Conservation (phyloP, 1,139 yeast genomes). For the Geotrichum cucujoidarum region DNA sequence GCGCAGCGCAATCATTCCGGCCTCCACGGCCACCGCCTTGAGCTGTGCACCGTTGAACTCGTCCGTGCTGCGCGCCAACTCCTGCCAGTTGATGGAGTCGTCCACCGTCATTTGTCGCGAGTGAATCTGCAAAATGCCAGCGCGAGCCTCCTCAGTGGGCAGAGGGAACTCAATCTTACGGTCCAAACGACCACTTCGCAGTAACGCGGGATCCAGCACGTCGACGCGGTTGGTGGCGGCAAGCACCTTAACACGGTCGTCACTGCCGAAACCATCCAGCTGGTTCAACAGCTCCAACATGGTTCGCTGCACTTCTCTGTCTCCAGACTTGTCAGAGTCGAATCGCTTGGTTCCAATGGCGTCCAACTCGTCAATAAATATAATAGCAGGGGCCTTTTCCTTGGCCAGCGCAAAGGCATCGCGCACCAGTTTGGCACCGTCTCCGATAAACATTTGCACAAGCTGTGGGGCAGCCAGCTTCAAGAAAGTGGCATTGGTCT, state of each 20-base stretch:
- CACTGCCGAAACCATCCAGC: slow-evolving; percentile 95
- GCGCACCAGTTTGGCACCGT: slow-evolving; percentile 92
- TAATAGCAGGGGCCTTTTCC: slow-evolving; percentile 96
- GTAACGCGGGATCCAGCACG: slow-evolving; percentile 92
- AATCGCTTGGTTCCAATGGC: slow-evolving; percentile 98
- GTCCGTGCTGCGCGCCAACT: slow-evolving; percentile 85
- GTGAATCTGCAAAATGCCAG: slow-evolving; percentile 89
- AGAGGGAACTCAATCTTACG: slow-evolving; percentile 94
- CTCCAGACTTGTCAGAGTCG: slow-evolving; percentile 95
- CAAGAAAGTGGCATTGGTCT: slow-evolving; percentile 91
- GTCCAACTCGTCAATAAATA: slow-evolving; percentile 97
- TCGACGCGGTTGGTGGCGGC: slow-evolving; percentile 99
- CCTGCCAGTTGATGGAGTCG: slow-evolving; percentile 86
- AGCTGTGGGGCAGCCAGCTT: slow-evolving; percentile 96
- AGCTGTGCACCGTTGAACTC: slow-evolving; percentile 98
- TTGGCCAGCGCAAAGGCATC: slow-evolving; percentile 96
- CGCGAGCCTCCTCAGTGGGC: slow-evolving; percentile 84
- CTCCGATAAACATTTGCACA: slow-evolving; percentile 95
- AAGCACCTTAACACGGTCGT: slow-evolving; percentile 96
- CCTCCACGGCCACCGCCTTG: slow-evolving; percentile 97
- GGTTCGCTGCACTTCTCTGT: slow-evolving; percentile 96
- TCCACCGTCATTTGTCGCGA: slow-evolving; percentile 91
- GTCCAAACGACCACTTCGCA: slow-evolving; percentile 98
- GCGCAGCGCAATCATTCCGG: slow-evolving; percentile 90
- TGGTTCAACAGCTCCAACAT: slow-evolving; percentile 96